phyloP scores from a whole-genome alignment of 129 eudicot species.

The Ambrosia trifida region DNA sequence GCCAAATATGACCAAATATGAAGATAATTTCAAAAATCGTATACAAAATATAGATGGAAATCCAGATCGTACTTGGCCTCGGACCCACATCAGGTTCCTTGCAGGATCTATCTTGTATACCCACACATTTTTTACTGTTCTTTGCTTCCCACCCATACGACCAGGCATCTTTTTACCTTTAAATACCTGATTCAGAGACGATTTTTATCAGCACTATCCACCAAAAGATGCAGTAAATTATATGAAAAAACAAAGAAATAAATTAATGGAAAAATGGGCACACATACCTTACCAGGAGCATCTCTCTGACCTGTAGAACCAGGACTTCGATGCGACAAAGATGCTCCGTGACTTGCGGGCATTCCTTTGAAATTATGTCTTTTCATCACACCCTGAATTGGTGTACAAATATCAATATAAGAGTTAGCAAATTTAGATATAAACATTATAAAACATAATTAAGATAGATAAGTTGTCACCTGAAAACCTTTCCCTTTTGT shows the following conservation, averaged over 20 bases:
- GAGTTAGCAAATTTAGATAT: not conserved
- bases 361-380: constrained; percentile 57
- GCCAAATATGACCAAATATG: not conserved
- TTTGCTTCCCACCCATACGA: constrained; percentile 89
- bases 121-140: constrained; percentile 97
- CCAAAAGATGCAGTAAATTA: constrained; percentile 1
- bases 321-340: constrained; percentile 72
- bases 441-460: not conserved
- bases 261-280: not conserved
- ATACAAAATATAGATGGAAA: not conserved
- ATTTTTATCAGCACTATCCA: not conserved
- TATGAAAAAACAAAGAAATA: not conserved
- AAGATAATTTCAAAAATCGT: not conserved
- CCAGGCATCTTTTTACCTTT: constrained; percentile 98
- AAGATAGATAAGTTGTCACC: constrained; percentile 38
- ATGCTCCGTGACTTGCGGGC: constrained; percentile 95
- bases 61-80: constrained; percentile 77
- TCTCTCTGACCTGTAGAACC: constrained; percentile 99
- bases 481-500: constrained; percentile 97
- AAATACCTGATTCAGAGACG: constrained; percentile 58
- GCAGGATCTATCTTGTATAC: constrained; percentile 91
- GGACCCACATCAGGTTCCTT: constrained; percentile 92
- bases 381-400: constrained; percentile 93
- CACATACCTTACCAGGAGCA: constrained; percentile 93
- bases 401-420: constrained; percentile 17